A percentile compares a stretch with the other conserved stretches of the same genome.
phyloP scores from a whole-genome alignment of 352 stramenopile species.

The Pythium myriotylum region DNA sequence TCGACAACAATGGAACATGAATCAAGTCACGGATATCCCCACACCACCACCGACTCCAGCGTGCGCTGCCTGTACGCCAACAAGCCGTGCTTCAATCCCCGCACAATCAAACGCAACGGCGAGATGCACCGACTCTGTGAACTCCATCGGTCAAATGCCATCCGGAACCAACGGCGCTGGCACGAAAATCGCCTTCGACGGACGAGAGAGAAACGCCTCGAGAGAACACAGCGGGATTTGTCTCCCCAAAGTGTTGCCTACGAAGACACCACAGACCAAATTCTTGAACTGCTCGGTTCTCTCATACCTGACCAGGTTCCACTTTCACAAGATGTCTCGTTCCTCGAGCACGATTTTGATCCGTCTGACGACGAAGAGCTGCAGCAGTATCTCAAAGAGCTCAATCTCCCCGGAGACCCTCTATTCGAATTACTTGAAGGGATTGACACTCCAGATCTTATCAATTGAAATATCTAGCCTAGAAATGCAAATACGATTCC shows the following conservation, averaged over 20 bases:
- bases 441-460: neutral
- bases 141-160: slow-evolving; percentile 26
- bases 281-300: neutral
- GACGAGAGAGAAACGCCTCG: neutral
- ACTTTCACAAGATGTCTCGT: neutral
- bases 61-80: slow-evolving; percentile 25
- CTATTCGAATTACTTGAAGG: neutral
- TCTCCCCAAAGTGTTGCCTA: neutral
- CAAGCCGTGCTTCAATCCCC: slow-evolving; percentile 20
- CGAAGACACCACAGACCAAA: neutral
- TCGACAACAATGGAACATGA: neutral
- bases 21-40: neutral
- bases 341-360: neutral
- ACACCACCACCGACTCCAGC: neutral
- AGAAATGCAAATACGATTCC: too few relatives aligned
- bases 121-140: slow-evolving; percentile 28
- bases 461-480: neutral
- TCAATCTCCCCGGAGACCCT: neutral
- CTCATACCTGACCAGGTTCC: neutral
- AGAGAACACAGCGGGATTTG: neutral
- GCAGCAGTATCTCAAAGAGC: neutral
- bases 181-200: neutral
- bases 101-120: slow-evolving; percentile 27
- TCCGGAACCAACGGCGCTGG: slow-evolving; percentile 23
- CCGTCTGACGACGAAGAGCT: neutral